Percentiles rank a stretch among this genome's conserved stretches.
Evolutionary conservation across 2,329 filamentous ascomycete species (phyloP).

Genomic region (Exophiala sideris): DNA sequence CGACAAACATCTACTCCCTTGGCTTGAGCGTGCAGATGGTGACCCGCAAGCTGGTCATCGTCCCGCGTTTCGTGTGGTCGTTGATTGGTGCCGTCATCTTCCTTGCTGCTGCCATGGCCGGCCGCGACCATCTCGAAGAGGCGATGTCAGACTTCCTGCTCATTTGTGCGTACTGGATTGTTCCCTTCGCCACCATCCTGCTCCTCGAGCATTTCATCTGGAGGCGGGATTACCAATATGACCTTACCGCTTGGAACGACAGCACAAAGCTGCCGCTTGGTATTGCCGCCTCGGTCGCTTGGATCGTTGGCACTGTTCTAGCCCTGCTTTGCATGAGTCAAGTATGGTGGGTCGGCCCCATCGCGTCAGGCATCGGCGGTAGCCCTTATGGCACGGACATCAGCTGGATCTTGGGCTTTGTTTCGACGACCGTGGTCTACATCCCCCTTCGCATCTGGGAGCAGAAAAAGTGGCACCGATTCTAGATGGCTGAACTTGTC

Average conservation of each 20-base stretch:
- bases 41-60: slow-evolving; percentile 53
- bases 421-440: slow-evolving; percentile 57
- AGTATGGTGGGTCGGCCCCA: slow-evolving; percentile 64
- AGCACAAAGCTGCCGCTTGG: slow-evolving; percentile 59
- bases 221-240: slow-evolving; percentile 49
- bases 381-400: slow-evolving; percentile 55
- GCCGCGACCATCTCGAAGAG: slow-evolving; percentile 58
- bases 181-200: slow-evolving; percentile 61
- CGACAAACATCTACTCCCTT: slow-evolving; percentile 62
- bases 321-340: slow-evolving; percentile 66
- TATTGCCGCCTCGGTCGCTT: slow-evolving; percentile 58
- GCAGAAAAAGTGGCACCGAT: slow-evolving; percentile 37
- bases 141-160: slow-evolving; percentile 69
- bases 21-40: slow-evolving; percentile 66
- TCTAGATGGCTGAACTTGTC: background rate
- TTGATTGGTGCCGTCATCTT: slow-evolving; percentile 60
- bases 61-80: slow-evolving; percentile 65
- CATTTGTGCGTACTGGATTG: slow-evolving; percentile 68
- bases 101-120: slow-evolving; percentile 62
- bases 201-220: slow-evolving; percentile 61
- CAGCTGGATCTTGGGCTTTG: slow-evolving; percentile 59
- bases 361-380: slow-evolving; percentile 56
- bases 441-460: slow-evolving; percentile 53
- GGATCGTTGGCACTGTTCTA: slow-evolving; percentile 63
- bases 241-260: slow-evolving; percentile 62